Conservation (phyloP, 192 early-diverging fungal genomes). For the Backusella australiensis region DNA sequence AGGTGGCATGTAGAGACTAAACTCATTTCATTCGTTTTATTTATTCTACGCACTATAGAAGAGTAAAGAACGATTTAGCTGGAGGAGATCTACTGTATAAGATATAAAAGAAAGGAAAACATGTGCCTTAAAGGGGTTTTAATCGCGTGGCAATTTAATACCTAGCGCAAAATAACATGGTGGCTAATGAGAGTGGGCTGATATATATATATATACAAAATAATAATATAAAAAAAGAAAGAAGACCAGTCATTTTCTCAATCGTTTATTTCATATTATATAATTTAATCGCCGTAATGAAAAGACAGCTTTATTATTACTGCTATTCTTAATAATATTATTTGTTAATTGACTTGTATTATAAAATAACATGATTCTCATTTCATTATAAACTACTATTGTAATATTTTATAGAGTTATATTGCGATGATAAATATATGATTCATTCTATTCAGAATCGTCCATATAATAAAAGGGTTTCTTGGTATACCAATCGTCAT, state of each 20-base stretch:
- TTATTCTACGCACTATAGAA: not conserved
- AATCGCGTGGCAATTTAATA: not conserved
- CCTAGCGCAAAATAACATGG: not conserved
- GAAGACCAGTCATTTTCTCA: not conserved
- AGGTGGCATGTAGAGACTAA: not conserved
- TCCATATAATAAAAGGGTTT: not conserved
- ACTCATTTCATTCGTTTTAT: not conserved
- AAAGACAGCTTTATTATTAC: not conserved
- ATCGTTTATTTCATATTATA: not conserved
- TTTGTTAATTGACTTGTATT: not conserved
- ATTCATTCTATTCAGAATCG: not conserved
- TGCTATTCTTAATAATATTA: not conserved
- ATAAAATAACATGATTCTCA: not conserved
- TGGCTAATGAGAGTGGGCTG: not conserved
- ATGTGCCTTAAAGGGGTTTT: not conserved
- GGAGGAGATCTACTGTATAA: not conserved
- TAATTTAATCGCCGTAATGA: constrained; percentile 8
- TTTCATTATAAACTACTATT: not conserved
- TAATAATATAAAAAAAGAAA: not conserved
- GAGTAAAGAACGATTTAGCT: not conserved
- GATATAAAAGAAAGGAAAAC: not conserved
- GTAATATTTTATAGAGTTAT: not conserved
- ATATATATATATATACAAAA: not conserved
- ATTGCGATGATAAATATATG: no score
- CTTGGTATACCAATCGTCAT: not conserved